Evolutionary conservation across 2,329 filamentous ascomycete species (phyloP).

Genomic region (Neofusicoccum kwambonambiense): DNA sequence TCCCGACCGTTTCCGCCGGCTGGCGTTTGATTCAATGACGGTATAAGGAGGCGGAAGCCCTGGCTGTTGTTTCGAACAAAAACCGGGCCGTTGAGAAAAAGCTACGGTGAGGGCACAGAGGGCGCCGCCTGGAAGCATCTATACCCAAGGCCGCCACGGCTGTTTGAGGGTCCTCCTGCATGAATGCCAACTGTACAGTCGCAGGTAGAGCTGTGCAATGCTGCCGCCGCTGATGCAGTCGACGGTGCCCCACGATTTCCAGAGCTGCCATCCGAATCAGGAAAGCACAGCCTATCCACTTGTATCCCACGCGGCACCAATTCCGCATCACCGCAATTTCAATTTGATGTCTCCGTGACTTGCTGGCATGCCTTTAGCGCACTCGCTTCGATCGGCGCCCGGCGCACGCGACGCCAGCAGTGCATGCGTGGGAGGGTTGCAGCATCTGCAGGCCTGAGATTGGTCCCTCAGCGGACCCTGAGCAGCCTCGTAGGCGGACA

Average conservation of each 20-base stretch:
- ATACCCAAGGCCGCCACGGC: not conserved
- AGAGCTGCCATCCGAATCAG: not conserved
- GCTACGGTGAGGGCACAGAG: not conserved
- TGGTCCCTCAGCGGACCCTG: not conserved
- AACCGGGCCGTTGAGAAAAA: not conserved
- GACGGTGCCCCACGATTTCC: not conserved
- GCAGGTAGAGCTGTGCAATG: not conserved
- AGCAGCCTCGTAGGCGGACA: constrained; percentile 1
- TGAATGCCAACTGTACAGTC: not conserved
- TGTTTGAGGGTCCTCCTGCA: not conserved
- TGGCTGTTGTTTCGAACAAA: not conserved
- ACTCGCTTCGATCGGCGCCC: not conserved
- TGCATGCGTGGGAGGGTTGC: constrained; percentile 4
- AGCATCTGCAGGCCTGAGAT: not conserved
- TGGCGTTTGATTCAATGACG: not conserved
- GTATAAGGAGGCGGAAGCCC: not conserved
- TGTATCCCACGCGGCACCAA: constrained; percentile 1
- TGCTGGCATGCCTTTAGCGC: not conserved
- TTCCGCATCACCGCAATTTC: constrained; percentile 12
- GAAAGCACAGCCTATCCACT: not conserved
- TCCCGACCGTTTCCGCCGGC: not conserved
- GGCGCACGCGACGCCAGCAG: not conserved
- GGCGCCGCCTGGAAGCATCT: not conserved
- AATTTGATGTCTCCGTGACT: not conserved
- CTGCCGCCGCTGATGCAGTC: not conserved